Conservation (phyloP, 805 yeast species). For the Peterozyma toletana region DNA sequence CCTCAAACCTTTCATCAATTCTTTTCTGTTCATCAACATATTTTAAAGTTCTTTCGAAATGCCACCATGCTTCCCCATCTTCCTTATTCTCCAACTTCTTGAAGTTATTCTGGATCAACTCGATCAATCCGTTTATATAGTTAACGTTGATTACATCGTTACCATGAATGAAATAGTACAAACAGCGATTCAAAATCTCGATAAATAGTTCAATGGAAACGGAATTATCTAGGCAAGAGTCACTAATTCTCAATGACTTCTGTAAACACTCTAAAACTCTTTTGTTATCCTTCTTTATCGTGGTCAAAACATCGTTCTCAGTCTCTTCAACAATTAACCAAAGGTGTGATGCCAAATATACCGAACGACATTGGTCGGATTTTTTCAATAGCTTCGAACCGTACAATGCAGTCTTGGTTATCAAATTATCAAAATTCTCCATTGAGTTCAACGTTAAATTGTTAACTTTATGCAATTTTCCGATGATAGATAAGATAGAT, state of each 20-base stretch:
- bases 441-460: constrained; percentile 27
- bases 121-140: constrained; percentile 82
- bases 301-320: constrained; percentile 20
- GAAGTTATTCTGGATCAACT: constrained; percentile 64
- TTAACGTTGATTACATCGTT: constrained; percentile 60
- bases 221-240: constrained; percentile 79
- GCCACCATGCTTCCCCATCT: constrained; percentile 30
- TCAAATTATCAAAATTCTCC: constrained; percentile 75
- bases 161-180: constrained; percentile 81
- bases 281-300: constrained; percentile 38
- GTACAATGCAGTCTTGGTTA: constrained; percentile 78
- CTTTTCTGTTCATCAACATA: constrained; percentile 65
- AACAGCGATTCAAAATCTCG: constrained; percentile 80
- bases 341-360: constrained; percentile 78
- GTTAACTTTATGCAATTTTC: constrained; percentile 34
- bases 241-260: constrained; percentile 83
- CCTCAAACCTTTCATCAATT: constrained; percentile 61
- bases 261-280: constrained; percentile 89
- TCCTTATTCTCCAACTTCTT: constrained; percentile 29
- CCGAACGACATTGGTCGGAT: constrained; percentile 92
- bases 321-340: constrained; percentile 83
- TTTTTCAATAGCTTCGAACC: constrained; percentile 85
- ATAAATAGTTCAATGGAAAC: constrained; percentile 78
- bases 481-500: constrained; percentile 37
- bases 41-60: constrained; percentile 64